Evolutionary conservation across 75 land plant genomes (phyloP).

Genomic region (Chamaecyparis obtusa): DNA sequence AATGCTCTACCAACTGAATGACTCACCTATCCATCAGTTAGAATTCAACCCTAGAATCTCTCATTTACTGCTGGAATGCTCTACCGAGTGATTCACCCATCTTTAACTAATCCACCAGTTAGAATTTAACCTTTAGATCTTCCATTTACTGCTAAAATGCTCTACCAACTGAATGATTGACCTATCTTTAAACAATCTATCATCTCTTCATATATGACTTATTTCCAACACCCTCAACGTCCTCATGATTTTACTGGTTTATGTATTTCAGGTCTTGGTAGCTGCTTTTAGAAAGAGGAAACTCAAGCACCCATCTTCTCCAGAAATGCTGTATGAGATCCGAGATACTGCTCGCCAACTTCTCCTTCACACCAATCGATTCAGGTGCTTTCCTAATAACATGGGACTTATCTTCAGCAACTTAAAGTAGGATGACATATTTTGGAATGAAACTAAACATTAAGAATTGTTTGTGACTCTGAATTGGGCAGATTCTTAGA

Average conservation of each 20-base stretch:
- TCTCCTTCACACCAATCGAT: conserved; percentile 48
- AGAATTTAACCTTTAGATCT: no score
- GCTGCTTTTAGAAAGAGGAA: conserved; percentile 66
- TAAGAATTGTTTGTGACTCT: neutral
- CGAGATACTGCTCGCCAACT: conserved; percentile 15
- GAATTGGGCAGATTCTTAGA: conserved; percentile 34
- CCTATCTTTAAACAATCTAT: no score
- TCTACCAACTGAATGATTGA: no score
- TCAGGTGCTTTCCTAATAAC: conserved; percentile 31
- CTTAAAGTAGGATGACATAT: neutral
- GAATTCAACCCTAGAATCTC: no score
- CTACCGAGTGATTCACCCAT: no score
- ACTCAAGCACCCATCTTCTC: conserved; percentile 40
- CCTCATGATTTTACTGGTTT: neutral
- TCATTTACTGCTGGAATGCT: no score
- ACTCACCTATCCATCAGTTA: no score
- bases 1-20: no score
- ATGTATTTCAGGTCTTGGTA: conserved; percentile 49
- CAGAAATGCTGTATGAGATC: conserved; percentile 35
- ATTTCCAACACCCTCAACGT: no score
- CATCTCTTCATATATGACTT: no score
- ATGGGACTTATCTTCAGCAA: neutral
- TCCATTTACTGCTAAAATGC: no score
- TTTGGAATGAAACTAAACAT: neutral
- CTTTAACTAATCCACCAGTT: no score